A percentile compares a stretch with the other conserved stretches of the same genome.
phyloP scores from a whole-genome alignment of 768 basidiomycete species.

The Trametes elegans region DNA sequence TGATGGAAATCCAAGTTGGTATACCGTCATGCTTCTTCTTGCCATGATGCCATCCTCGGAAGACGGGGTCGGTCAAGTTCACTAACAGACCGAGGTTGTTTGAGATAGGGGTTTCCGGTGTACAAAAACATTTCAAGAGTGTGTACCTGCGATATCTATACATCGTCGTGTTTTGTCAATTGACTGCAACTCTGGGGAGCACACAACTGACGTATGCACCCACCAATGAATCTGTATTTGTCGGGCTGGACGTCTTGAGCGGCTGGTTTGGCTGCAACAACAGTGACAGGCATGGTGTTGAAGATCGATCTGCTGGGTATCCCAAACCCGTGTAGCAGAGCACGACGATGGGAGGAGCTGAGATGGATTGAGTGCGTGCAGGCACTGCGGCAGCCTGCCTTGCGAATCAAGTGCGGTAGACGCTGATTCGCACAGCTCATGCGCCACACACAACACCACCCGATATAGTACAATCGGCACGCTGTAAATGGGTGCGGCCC shows the following conservation, averaged over 20 bases:
- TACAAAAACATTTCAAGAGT: too few species aligned
- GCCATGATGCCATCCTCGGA: constrained; percentile 50
- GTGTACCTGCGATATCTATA: constrained; percentile 41
- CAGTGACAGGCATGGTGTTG: constrained; percentile 28
- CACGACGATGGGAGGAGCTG: background rate
- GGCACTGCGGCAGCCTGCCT: too few species aligned
- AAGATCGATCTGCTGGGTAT: background rate
- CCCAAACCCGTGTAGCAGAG: background rate
- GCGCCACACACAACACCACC: too few species aligned
- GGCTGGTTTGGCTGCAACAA: constrained; percentile 23
- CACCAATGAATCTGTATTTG: constrained; percentile 37
- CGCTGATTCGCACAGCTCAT: too few species aligned
- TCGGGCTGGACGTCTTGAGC: constrained; percentile 15
- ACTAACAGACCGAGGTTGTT: constrained; percentile 29
- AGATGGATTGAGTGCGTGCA: too few species aligned
- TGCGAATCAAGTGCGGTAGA: too few species aligned
- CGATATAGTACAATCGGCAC: too few species aligned
- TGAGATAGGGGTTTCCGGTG: too few species aligned
- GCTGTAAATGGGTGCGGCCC: too few species aligned
- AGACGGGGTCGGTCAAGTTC: constrained; percentile 57
- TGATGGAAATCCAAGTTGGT: constrained; percentile 8
- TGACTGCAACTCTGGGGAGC: background rate
- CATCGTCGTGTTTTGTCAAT: background rate
- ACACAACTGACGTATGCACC: background rate
- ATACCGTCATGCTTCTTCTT: constrained; percentile 50